Percentiles rank a stretch among this genome's conserved stretches.
Evolutionary conservation across 768 basidiomycete genomes (phyloP).

Genomic region (Hygrophoropsis aurantiaca): DNA sequence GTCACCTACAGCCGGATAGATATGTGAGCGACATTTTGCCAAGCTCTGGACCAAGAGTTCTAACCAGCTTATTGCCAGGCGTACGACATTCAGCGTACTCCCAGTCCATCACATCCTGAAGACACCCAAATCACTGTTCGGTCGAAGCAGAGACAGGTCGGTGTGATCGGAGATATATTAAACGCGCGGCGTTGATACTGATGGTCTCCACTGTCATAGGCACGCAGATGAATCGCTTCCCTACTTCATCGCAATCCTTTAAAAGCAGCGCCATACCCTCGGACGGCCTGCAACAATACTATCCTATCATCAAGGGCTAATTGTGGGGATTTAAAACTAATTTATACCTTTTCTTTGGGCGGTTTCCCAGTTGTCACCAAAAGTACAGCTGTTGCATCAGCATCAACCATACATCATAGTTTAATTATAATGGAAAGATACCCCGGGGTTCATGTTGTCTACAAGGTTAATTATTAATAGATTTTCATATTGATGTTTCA

Average conservation of each 20-base stretch:
- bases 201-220: conserved; percentile 20
- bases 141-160: conserved; percentile 25
- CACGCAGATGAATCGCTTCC: conserved; percentile 20
- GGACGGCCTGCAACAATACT: conserved; percentile 12
- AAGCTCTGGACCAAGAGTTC: conserved; percentile 6
- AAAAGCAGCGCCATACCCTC: conserved; percentile 18
- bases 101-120: conserved; percentile 30
- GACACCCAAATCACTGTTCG: conserved; percentile 32
- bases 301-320: conserved; percentile 23
- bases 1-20: conserved; percentile 20
- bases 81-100: conserved; percentile 29
- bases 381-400: not conserved
- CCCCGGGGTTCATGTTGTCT: not conserved
- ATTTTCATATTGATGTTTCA: not conserved
- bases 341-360: conserved; percentile 21
- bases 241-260: conserved; percentile 15
- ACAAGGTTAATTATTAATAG: too few species aligned
- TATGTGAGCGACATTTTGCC: conserved; percentile 2
- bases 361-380: conserved; percentile 27
- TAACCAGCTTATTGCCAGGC: conserved; percentile 12
- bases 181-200: conserved; percentile 1
- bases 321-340: conserved; percentile 23
- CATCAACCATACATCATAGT: not conserved
- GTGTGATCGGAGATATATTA: conserved; percentile 17
- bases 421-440: conserved; percentile 5